Percentiles rank a stretch among this genome's conserved stretches.
Evolutionary conservation across 2,329 filamentous ascomycete species (phyloP).

Genomic region (Aspergillus aculeatinus): DNA sequence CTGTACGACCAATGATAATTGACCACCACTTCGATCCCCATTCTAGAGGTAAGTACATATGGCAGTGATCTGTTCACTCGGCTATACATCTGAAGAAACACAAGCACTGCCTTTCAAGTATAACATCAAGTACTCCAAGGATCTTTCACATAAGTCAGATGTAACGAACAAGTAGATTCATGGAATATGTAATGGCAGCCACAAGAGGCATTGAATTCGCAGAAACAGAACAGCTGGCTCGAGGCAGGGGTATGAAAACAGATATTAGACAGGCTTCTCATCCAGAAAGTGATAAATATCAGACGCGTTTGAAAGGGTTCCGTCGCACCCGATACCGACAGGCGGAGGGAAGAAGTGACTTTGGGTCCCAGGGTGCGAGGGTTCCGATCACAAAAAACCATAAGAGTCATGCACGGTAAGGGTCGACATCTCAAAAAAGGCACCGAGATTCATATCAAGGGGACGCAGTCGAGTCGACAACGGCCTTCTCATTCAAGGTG

Average conservation of each 20-base stretch:
- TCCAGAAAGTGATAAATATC: not conserved
- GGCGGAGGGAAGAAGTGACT: not conserved
- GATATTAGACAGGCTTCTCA: conserved; percentile 12
- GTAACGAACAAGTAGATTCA: not conserved
- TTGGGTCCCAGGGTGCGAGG: not conserved
- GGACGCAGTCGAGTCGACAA: conserved; percentile 19
- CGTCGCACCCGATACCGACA: not conserved
- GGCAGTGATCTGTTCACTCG: not conserved
- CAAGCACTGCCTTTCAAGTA: not conserved
- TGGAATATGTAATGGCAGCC: not conserved
- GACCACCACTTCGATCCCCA: too few species aligned
- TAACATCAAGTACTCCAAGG: not conserved
- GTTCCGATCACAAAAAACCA: conserved; percentile 10
- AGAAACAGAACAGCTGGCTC: not conserved
- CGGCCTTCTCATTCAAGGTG: conserved; percentile 43
- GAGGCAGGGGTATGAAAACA: conserved; percentile 15
- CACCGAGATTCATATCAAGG: conserved; percentile 14
- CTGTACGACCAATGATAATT: too few species aligned
- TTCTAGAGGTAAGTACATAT: not conserved
- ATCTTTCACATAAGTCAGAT: not conserved
- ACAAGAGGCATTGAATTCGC: conserved; percentile 5
- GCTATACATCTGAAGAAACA: not conserved
- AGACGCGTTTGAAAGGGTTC: not conserved
- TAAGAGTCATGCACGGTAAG: conserved; percentile 6
- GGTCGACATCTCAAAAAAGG: conserved; percentile 6